Conservation (phyloP, 1,284 basidiomycete species). For the Papiliotrema terrestris region DNA sequence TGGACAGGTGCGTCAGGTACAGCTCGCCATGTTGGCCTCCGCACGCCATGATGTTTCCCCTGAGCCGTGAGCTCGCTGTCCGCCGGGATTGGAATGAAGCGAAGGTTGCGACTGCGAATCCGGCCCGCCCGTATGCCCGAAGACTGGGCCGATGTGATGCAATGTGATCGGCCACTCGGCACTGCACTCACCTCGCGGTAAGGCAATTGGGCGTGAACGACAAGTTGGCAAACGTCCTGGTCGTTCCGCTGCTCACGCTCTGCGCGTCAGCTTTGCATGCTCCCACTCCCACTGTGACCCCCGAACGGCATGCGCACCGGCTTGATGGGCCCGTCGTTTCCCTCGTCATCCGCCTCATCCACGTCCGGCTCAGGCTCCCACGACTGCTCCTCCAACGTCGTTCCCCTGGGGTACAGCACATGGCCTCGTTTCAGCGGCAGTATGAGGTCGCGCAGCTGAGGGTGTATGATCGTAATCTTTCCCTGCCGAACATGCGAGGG, state of each 20-base stretch:
- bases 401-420: conserved; percentile 38
- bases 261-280: neutral
- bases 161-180: neutral
- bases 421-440: conserved; percentile 33
- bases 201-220: conserved; percentile 43
- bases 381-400: conserved; percentile 27
- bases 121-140: no score
- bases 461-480: conserved; percentile 44
- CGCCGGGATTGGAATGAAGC: conserved; percentile 3
- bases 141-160: neutral
- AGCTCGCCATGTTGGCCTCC: conserved; percentile 49
- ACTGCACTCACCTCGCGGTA: conserved; percentile 37
- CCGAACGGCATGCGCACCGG: neutral
- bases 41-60: conserved; percentile 35
- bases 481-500: conserved; percentile 33
- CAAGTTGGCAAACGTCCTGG: conserved; percentile 27
- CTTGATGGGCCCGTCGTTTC: no score
- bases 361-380: conserved; percentile 15
- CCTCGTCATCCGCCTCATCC: conserved; percentile 4
- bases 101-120: neutral
- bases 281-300: neutral
- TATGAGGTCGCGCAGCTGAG: conserved; percentile 47
- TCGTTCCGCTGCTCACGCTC: conserved; percentile 13
- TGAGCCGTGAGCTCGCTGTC: conserved; percentile 5
- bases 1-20: conserved; percentile 31